phyloP scores from a whole-genome alignment of 164 flowering plant species.

The Akebia trifoliata region DNA sequence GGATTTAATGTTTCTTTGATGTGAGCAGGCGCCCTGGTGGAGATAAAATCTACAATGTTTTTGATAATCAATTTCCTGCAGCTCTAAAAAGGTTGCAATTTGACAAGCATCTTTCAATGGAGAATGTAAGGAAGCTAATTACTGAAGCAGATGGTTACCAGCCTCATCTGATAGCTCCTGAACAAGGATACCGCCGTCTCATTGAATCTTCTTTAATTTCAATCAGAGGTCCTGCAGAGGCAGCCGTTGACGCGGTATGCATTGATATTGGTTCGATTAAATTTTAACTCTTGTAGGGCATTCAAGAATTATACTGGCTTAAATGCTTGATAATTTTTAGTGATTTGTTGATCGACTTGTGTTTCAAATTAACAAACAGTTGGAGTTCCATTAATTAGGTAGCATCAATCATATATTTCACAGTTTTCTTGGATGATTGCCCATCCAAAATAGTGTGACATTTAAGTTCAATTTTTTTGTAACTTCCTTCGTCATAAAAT shows the following conservation, averaged over 20 bases:
- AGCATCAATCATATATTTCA: not conserved
- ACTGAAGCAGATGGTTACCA: slow-evolving; percentile 91
- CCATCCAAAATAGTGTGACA: no score
- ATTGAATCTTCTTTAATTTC: slow-evolving; percentile 73
- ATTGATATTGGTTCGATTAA: not conserved
- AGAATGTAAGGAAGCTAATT: slow-evolving; percentile 65
- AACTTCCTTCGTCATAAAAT: no score
- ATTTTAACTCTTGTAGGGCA: no score
- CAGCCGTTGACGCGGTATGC: slow-evolving; percentile 86
- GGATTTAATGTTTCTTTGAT: no score
- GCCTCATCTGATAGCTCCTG: slow-evolving; percentile 83
- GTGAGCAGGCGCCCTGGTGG: slow-evolving; percentile 90
- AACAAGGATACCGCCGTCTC: slow-evolving; percentile 90
- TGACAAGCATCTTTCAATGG: slow-evolving; percentile 81
- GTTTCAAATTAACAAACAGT: no score
- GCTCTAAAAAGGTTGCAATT: slow-evolving; percentile 76
- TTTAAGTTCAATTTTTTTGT: no score
- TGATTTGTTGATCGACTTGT: not conserved
- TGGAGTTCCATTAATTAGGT: not conserved
- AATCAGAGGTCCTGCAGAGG: slow-evolving; percentile 92
- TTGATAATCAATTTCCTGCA: slow-evolving; percentile 83
- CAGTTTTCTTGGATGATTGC: no score
- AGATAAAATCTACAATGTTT: slow-evolving; percentile 69
- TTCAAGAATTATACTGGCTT: no score
- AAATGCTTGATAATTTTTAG: slow-evolving; percentile 1